Evolutionary conservation across 768 basidiomycete species (phyloP), one percentile per base, ranked within the genome.

Genomic region (Hericium erinaceus): DNA sequence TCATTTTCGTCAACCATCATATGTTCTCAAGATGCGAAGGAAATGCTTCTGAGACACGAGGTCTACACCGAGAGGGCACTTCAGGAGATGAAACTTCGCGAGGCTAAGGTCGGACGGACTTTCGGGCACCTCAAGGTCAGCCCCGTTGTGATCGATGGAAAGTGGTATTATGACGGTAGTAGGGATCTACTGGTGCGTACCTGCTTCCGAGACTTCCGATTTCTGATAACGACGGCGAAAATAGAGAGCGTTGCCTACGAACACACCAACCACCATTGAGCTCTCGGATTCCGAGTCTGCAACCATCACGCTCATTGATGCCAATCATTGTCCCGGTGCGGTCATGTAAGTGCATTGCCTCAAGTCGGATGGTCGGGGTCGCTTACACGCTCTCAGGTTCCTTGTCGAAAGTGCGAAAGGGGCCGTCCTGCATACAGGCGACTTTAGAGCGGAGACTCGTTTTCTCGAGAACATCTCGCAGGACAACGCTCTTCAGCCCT

Each of bases 301-400:
- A 10, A 83, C 77, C 0, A 77, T 97, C 57, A 95, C 92, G 0
- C 76, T 89, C 10, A 69, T 97, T 8, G 90, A 95, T 65, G 95
- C 95, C 0, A 97, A 97, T 65, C 95, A 98, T 68, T 97, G 94
- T 67, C 95, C 92, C 11, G 95, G 95, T 0, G 87, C 93, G 0
- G 86, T 92, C 44, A 95, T 98, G 94, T 93, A 65, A 26, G 83
- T 71, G 49, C 28, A 51, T 16, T 2, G 38, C 26, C 1, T n/a
- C n/a, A 46, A 33, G 24, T 48, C 46, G 38, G 41, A 40, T 50
- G 20, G n/a, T 20, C 16, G 20, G 16, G 20, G 9, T n/a, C 22
- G 1, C 28, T 11, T n/a, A n/a, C 39, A 41, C n/a, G 16, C 20
- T 2, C 13, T 33, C 61, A 95, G 93, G 88, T 95, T 89, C 65